These are phyloP conservation scores for Coemansia sp. DNA, from an alignment of 192 early-diverging fungal species.

Conservation along the genomic window DNA sequence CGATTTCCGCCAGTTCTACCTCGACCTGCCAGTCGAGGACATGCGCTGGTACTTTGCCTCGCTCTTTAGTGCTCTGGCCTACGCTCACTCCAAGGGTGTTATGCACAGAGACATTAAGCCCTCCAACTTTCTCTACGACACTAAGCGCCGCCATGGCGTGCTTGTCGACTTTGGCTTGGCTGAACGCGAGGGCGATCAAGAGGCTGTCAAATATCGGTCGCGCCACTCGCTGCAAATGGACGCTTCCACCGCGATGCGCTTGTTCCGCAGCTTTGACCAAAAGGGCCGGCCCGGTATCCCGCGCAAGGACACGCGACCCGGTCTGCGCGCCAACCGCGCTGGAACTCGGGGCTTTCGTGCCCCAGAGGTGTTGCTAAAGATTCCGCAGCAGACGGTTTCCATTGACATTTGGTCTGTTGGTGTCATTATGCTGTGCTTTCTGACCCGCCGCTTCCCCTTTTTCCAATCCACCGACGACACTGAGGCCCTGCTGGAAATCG, in stretches of 20 bases:
- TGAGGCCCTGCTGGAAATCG: slow-evolving; percentile 82
- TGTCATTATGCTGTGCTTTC: slow-evolving; percentile 74
- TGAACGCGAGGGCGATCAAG: slow-evolving; percentile 54
- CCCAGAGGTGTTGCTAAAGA: slow-evolving; percentile 86
- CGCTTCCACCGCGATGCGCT: slow-evolving; percentile 31
- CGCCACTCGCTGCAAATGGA: slow-evolving; percentile 44
- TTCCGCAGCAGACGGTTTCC: slow-evolving; percentile 69
- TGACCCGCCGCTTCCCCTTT: slow-evolving; percentile 83
- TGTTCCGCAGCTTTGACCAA: slow-evolving; percentile 43
- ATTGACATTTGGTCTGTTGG: slow-evolving; percentile 94
- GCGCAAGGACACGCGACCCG: slow-evolving; percentile 53
- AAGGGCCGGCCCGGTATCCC: slow-evolving; percentile 42
- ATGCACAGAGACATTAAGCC: slow-evolving; percentile 95
- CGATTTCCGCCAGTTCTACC: slow-evolving; percentile 74
- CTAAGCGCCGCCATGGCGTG: slow-evolving; percentile 64
- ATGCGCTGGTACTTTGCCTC: slow-evolving; percentile 73
- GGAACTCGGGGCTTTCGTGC: slow-evolving; percentile 92
- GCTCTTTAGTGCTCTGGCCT: slow-evolving; percentile 66
- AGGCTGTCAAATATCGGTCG: slow-evolving; percentile 21
- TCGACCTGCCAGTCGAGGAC: slow-evolving; percentile 57
- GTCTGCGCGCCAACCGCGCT: slow-evolving; percentile 72
- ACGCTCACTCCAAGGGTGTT: slow-evolving; percentile 65
- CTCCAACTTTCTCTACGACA: slow-evolving; percentile 87
- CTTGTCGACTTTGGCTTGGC: slow-evolving; percentile 93
- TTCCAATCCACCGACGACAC: slow-evolving; percentile 83